Conservation (phyloP, 2,329 filamentous ascomycete genomes). For the Corniculantispora saksenae region DNA sequence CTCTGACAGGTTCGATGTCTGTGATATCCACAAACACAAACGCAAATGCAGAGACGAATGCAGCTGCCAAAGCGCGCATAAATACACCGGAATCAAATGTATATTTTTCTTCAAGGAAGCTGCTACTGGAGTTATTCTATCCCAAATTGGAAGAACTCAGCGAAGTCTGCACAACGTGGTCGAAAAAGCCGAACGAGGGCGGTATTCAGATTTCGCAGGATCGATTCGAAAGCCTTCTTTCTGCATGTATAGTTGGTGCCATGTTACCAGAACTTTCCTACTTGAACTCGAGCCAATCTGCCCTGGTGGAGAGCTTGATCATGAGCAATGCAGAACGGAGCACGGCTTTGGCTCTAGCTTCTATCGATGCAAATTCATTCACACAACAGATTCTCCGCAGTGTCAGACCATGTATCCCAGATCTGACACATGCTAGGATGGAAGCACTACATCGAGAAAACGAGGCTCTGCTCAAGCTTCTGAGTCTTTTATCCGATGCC, state of each 20-base stretch:
- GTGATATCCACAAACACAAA: conserved; percentile 19
- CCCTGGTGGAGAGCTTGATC: conserved; percentile 48
- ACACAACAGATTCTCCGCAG: conserved; percentile 48
- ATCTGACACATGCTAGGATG: conserved; percentile 40
- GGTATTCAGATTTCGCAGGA: conserved; percentile 53
- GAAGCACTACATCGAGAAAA: conserved; percentile 40
- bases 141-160: conserved; percentile 54
- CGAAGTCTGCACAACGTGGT: conserved; percentile 50
- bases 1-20: conserved; percentile 37
- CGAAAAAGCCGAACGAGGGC: conserved; percentile 45
- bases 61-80: too few species aligned
- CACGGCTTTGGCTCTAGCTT: conserved; percentile 42
- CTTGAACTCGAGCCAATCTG: conserved; percentile 49
- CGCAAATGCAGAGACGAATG: conserved; percentile 14
- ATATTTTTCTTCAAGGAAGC: conserved; percentile 47
- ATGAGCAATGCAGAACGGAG: conserved; percentile 43
- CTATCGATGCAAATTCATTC: conserved; percentile 48
- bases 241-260: conserved; percentile 47
- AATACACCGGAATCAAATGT: conserved; percentile 32
- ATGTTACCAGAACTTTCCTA: conserved; percentile 50
- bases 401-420: conserved; percentile 49
- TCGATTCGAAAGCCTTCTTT: conserved; percentile 53
- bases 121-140: conserved; percentile 55
- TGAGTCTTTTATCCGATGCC: conserved; percentile 41
- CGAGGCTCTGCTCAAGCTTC: conserved; percentile 44